phyloP scores from a whole-genome alignment of 2,329 filamentous ascomycete species.

The Beauveria brongniartii region DNA sequence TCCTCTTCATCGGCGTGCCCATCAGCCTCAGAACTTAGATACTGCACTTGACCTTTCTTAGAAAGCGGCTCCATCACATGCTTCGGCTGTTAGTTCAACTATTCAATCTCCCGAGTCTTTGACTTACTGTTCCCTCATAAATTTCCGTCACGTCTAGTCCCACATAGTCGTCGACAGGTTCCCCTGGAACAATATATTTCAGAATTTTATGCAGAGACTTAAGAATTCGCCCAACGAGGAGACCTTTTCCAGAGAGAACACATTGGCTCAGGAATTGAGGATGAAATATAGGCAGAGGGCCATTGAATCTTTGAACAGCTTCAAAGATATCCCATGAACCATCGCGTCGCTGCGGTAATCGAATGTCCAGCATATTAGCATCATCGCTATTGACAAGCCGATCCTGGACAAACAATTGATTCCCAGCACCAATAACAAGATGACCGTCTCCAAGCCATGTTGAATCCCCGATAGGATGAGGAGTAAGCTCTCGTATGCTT shows the following conservation, averaged over 20 bases:
- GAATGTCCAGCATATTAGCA: slow-evolving; percentile 45
- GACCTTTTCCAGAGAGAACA: slow-evolving; percentile 69
- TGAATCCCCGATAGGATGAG: slow-evolving; percentile 86
- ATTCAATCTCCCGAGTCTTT: neutral
- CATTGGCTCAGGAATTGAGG: slow-evolving; percentile 85
- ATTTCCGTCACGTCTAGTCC: slow-evolving; percentile 56
- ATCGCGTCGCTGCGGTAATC: slow-evolving; percentile 39
- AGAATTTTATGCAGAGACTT: slow-evolving; percentile 65
- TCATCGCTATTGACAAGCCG: slow-evolving; percentile 61
- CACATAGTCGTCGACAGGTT: slow-evolving; percentile 70
- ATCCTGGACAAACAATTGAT: slow-evolving; percentile 81
- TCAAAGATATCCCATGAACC: slow-evolving; percentile 66
- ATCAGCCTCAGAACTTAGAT: slow-evolving; percentile 26
- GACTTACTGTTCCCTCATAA: slow-evolving; percentile 30
- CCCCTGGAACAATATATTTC: slow-evolving; percentile 77
- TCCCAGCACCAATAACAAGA: slow-evolving; percentile 80
- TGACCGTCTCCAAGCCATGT: slow-evolving; percentile 83
- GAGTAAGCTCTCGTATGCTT: slow-evolving; percentile 69
- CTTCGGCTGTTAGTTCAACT: neutral
- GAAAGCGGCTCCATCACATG: neutral
- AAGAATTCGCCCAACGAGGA: slow-evolving; percentile 64
- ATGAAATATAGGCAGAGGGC: slow-evolving; percentile 82
- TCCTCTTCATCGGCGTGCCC: slow-evolving; percentile 49
- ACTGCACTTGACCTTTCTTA: slow-evolving; percentile 27
- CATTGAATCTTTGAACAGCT: slow-evolving; percentile 75